phyloP scores from a whole-genome alignment of 176 grass and related monocot genomes.

The Neostapfia colusana region DNA sequence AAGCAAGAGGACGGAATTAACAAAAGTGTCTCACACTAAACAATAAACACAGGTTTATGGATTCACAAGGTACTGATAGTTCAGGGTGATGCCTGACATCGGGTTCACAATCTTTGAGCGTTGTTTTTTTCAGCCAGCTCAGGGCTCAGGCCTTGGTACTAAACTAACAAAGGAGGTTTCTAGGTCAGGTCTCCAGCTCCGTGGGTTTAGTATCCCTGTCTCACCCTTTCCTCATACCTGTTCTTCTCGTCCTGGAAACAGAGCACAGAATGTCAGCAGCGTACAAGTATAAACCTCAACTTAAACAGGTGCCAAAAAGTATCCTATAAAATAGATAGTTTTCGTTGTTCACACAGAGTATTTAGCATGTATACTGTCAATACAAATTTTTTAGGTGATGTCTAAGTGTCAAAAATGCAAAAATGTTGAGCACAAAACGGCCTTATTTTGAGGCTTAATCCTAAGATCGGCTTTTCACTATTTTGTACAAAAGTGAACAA shows the following conservation, averaged over 20 bases:
- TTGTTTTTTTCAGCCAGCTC: neutral
- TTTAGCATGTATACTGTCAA: neutral
- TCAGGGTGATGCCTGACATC: neutral
- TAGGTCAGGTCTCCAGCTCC: neutral
- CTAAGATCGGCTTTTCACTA: neutral
- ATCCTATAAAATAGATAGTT: neutral
- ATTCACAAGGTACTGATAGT: neutral
- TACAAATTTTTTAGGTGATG: neutral
- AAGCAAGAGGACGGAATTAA: neutral
- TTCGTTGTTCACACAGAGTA: neutral
- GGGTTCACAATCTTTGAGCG: neutral
- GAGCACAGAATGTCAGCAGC: slow-evolving; percentile 2
- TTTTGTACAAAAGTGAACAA: too few relatives aligned
- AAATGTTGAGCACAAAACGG: neutral
- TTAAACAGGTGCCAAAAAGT: neutral
- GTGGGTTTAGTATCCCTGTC: slow-evolving; percentile 42
- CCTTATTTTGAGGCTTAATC: neutral
- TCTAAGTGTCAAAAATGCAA: neutral
- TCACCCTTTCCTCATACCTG: slow-evolving; percentile 34
- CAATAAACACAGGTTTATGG: neutral
- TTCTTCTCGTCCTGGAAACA: slow-evolving; percentile 51
- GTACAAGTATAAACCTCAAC: neutral
- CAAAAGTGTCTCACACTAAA: neutral
- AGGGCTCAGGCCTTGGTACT: neutral
- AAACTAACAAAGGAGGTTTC: neutral